Base-by-base conservation (phyloP, 2,329 filamentous ascomycete species). In the Xylaria sp. region DNA sequence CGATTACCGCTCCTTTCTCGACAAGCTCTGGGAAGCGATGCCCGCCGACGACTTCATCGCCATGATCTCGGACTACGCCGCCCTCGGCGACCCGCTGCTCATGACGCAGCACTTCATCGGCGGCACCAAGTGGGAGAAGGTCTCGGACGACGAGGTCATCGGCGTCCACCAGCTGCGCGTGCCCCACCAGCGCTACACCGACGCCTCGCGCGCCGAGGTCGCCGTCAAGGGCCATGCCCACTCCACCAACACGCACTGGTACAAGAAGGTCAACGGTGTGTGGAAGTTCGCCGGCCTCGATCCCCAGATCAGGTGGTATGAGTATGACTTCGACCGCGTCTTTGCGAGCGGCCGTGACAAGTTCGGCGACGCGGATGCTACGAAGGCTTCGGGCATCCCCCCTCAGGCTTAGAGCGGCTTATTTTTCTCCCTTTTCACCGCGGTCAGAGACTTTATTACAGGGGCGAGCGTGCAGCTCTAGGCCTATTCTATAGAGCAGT, bases 1-100 rank as follows among this genome's bases (percentile, higher is more conserved):
- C 70, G 90, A 93, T 80, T 93, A 93, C 82, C 85, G 84, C 52
- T 81, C 83, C 40, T 85, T 88, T 74, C 81, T 86, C 54, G 80
- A 85, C 73, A 83, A 83, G 71, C 73, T 84, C 58, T 88, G 85
- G 85, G 81, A 85, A 49, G 79, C 81, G 51, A 87, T 89, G 85
- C 78, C 83, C 1, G 83, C 85, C 0, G 80, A 83, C 3, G 84
- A 88, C n/a, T 89, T 83, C 76, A 77, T 88, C 71, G 70, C 74
- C 65, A 87, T 89, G 85, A 78, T 87, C 67, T 85, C 84, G 25
- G 79, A 81, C 70, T 75, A 78, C 19, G 74, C 79, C 2, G 85
- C 89, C 63, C 78, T 90, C 25, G 86, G 87, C 62, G 84, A 88
- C 75, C 81, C 81, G 33, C 80, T 84, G 19, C 78, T 89, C 59